Evolutionary conservation across 2,329 filamentous ascomycete genomes (phyloP).

Genomic region (Teratosphaeriaceae sp.): DNA sequence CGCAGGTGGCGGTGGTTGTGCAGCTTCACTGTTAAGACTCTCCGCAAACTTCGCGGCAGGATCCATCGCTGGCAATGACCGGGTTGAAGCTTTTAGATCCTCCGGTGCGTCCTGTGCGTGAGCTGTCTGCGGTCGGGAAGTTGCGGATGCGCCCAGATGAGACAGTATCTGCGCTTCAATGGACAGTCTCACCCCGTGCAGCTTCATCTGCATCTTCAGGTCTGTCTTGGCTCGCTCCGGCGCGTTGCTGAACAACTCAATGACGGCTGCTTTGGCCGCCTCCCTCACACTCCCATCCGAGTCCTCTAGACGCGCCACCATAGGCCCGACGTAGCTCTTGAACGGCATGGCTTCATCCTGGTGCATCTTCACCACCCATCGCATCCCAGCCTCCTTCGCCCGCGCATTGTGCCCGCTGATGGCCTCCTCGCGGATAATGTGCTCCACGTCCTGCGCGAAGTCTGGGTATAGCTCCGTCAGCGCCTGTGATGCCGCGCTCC

Average conservation of each 20-base stretch:
- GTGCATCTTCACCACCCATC: constrained; percentile 84
- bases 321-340: constrained; percentile 69
- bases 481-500: constrained; percentile 65
- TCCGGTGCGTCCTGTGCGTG: constrained; percentile 19
- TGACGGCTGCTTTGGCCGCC: constrained; percentile 71
- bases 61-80: constrained; percentile 34
- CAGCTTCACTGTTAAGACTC: constrained; percentile 41
- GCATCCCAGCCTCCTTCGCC: constrained; percentile 77
- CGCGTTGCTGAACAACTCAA: constrained; percentile 78
- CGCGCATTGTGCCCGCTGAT: constrained; percentile 74
- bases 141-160: constrained; percentile 52
- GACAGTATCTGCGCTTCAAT: constrained; percentile 77
- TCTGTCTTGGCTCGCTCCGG: constrained; percentile 81
- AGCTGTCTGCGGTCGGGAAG: constrained; percentile 22
- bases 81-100: constrained; percentile 36
- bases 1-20: constrained; percentile 53
- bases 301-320: constrained; percentile 86
- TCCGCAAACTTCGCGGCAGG: constrained; percentile 39
- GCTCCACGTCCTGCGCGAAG: constrained; percentile 67
- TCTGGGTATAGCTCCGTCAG: constrained; percentile 71
- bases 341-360: constrained; percentile 73
- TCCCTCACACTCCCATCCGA: constrained; percentile 84
- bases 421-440: constrained; percentile 68
- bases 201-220: constrained; percentile 76
- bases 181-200: constrained; percentile 76